Percentiles rank a stretch among this genome's conserved stretches.
phyloP scores from a whole-genome alignment of 257 asterid species.

The Plantago elongata region DNA sequence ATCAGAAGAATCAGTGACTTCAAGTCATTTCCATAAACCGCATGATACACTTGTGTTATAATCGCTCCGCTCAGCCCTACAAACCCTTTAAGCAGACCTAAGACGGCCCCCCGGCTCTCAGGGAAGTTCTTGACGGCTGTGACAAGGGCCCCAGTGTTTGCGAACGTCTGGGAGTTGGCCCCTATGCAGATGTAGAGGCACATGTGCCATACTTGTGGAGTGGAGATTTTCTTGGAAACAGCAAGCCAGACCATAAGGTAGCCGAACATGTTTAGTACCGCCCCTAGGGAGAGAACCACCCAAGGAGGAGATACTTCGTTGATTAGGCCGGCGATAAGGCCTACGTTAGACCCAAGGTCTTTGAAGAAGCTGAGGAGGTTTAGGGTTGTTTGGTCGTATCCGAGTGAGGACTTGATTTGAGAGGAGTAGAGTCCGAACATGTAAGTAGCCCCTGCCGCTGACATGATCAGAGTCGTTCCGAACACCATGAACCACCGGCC shows the following conservation, averaged over 20 bases:
- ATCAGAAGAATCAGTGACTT: constrained; percentile 37
- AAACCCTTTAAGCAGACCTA: constrained; percentile 50
- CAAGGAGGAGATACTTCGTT: constrained; percentile 54
- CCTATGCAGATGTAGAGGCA: constrained; percentile 53
- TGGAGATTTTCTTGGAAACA: constrained; percentile 26
- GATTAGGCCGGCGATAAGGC: constrained; percentile 46
- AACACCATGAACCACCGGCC: constrained; percentile 64
- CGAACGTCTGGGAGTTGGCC: constrained; percentile 50
- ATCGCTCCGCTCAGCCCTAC: constrained; percentile 54
- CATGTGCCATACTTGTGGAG: constrained; percentile 49
- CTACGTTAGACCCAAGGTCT: constrained; percentile 57
- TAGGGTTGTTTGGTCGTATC: constrained; percentile 57
- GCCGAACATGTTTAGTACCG: constrained; percentile 52
- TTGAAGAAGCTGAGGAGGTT: constrained; percentile 53
- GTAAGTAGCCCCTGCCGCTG: constrained; percentile 59
- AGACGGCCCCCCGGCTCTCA: constrained; percentile 40
- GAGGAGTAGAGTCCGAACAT: constrained; percentile 50
- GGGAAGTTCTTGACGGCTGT: constrained; percentile 48
- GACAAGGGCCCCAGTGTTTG: constrained; percentile 53
- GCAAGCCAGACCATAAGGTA: constrained; percentile 60
- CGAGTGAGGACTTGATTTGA: constrained; percentile 49
- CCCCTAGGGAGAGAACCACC: constrained; percentile 50
- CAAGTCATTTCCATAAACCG: constrained; percentile 28
- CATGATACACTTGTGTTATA: constrained; percentile 36
- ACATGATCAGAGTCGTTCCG: constrained; percentile 51